phyloP scores from a whole-genome alignment of 140 eudicot genomes.

The Artemisia princeps region DNA sequence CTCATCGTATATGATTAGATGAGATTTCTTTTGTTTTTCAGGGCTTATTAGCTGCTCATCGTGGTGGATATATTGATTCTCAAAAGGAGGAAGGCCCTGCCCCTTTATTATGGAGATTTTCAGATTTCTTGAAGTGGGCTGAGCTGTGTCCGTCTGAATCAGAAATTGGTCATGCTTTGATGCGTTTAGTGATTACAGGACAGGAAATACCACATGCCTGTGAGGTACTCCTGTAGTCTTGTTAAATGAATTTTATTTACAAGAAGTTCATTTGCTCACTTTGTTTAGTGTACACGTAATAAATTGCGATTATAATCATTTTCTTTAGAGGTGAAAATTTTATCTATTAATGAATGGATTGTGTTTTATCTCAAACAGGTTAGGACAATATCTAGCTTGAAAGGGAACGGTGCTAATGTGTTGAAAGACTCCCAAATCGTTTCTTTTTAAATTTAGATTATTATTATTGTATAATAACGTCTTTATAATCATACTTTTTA shows the following conservation, averaged over 20 bases:
- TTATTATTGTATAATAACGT: not conserved
- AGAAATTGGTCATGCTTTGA: conserved; percentile 92
- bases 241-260: not conserved
- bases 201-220: conserved; percentile 99
- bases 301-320: not conserved
- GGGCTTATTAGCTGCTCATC: conserved; percentile 99
- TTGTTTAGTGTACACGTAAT: not conserved
- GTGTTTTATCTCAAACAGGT: not conserved
- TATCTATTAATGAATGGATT: not conserved
- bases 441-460: not conserved
- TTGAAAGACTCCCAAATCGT: not conserved
- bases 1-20: conserved; percentile 49
- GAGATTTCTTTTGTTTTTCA: conserved; percentile 22
- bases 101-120: conserved; percentile 92
- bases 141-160: conserved; percentile 95
- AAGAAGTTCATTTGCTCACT: not conserved
- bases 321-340: not conserved
- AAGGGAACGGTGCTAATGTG: not conserved
- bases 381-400: not conserved
- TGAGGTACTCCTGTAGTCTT: conserved; percentile 52
- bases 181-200: conserved; percentile 93
- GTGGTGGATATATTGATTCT: conserved; percentile 98
- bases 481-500: not conserved
- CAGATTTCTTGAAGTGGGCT: conserved; percentile 97
- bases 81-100: conserved; percentile 99